Evolutionary conservation across 495 filamentous ascomycete species (phyloP), one percentile per base, ranked within the genome.

Genomic region (Aspergillus nidulans): DNA sequence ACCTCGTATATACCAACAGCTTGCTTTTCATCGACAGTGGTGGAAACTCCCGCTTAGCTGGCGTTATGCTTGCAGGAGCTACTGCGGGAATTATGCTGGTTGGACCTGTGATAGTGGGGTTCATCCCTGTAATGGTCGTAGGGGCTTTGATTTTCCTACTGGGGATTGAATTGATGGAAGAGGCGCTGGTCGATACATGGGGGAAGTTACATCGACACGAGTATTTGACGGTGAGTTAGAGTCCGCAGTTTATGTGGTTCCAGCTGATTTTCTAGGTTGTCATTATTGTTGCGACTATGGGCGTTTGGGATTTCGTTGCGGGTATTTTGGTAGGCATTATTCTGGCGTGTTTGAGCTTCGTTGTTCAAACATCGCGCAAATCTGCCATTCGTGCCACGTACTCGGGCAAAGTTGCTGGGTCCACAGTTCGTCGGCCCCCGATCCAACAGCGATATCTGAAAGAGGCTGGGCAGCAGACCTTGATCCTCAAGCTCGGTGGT

Each of bases 1-100:
- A 98, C 63, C 80, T 97, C 16, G 94, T 97, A 10, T 98, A 97
- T 62, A 91, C 91, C 43, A 98, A 98, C 60, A 95, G 89, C 63
- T 78, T 92, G n/a, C 77, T 98, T 20, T 97, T 98, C 70, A 95
- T 97, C 61, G 81, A 86, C 13, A 94, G 88, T 44, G 94, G 94
- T 20, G 94, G 91, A 13, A 79, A 91, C 61, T 94, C 85, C 57
- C 85, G 94, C 41, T 65, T 95, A 20, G 94, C 90, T 16, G 94
- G 94, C 9, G 63, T 94, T n/a, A 79, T 92, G 76, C 80, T 98
- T 39, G 95, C 94, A 12, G 72, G 78, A 32, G 84, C 86, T 1
- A 97, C 94, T 0, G 82, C 82, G 56, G 86, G 83, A 0, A 81
- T 97, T 34, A 84, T 96, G 79, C 75, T 90, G 46, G 80, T 91